Base-by-base conservation (phyloP, 2,329 filamentous ascomycete genomes). In the Penicillium brasilianum region DNA sequence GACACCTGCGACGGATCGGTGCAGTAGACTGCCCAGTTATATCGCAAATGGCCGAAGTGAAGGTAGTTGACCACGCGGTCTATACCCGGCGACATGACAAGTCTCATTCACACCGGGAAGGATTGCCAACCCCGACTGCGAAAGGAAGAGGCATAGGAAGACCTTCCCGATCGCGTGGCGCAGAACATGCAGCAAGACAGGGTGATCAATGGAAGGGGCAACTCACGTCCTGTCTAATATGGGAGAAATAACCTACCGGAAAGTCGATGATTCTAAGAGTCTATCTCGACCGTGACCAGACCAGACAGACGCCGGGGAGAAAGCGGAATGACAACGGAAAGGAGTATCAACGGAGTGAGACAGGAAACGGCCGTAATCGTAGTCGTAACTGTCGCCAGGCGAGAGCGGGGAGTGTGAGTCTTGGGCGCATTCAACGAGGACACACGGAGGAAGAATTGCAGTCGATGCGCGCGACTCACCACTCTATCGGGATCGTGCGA, bases 381-480 rank as follows among this genome's bases (percentile, higher is more conserved):
- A 69, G 71, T 71, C 67, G 70, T 70, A 61, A 71, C 72, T 74
- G 62, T 60, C 18, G 39, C 58, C 36, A 44, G 32, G 30, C 53
- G 46, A 36, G 22, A 49, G 30, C 58, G 43, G 48, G 22, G 46
- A 39, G 44, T 14, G 43, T 67, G 39, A 70, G 64, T 46, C 49
- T 61, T 30, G 32, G 51, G 46, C 41, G 55, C 57, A 51, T 41
- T 50, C 46, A 28, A 28, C 22, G 18, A 58, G 18, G 37, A 14
- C 32, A 52, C 32, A 52, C 50, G 50, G 13, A 11, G 34, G 34
- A 39, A 2, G 13, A 11, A 16, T 36, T 37, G 48, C 48, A 34
- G 30, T 41, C 57, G 46, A 16, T 52, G 49, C 44, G 49, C 44
- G 32, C 57, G 20, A 74, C 74, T 74, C 64, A 76, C 74, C 71